These are phyloP conservation scores for Discostella stelligera DNA, from an alignment of 352 stramenopile genomes.

Conservation along the genomic window DNA sequence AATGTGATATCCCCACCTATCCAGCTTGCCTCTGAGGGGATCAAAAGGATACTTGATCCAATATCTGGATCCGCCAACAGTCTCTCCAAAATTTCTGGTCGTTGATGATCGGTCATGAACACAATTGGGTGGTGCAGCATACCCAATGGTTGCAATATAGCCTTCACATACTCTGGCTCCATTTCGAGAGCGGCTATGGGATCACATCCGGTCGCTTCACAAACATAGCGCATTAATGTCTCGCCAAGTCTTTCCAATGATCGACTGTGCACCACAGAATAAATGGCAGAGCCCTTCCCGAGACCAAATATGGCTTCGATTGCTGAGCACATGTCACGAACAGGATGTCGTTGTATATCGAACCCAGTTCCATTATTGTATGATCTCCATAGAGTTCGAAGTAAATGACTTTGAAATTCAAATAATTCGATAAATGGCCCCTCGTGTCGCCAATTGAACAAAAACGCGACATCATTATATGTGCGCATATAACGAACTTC, in stretches of 20 bases:
- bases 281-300: constrained; percentile 11
- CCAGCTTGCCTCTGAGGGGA: constrained; percentile 28
- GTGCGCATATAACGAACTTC: constrained; percentile 14
- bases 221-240: too few relatives aligned
- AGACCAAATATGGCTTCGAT: constrained; percentile 39
- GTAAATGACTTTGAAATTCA: not conserved
- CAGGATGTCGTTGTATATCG: not conserved
- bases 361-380: constrained; percentile 37
- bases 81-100: constrained; percentile 24
- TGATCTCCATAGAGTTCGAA: constrained; percentile 25
- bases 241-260: constrained; percentile 12
- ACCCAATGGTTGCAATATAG: constrained; percentile 23
- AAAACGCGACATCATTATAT: constrained; percentile 12
- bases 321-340: constrained; percentile 43
- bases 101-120: constrained; percentile 41
- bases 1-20: constrained; percentile 38
- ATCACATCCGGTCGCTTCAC: constrained; percentile 25
- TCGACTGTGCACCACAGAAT: constrained; percentile 43
- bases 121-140: constrained; percentile 41
- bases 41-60: constrained; percentile 15
- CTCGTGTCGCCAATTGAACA: constrained; percentile 17
- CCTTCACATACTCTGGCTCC: constrained; percentile 42
- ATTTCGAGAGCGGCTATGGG: constrained; percentile 26
- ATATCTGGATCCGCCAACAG: constrained; percentile 35
- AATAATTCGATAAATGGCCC: constrained; percentile 20